Conservation (phyloP, 164 flowering plant genomes). For the Tetrastigma voinierianum region DNA sequence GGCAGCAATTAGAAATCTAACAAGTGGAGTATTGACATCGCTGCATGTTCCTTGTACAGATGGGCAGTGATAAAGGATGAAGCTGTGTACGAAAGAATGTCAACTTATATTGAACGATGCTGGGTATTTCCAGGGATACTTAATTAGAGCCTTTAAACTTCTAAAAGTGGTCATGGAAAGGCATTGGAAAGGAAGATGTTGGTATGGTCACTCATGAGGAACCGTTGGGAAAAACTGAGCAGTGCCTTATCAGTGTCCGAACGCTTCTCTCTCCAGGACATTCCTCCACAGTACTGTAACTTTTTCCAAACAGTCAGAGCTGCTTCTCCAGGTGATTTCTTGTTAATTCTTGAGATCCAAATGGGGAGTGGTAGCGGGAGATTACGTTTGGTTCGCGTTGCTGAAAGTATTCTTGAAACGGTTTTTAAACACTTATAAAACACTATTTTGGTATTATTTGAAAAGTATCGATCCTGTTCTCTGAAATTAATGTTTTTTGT, state of each 20-base stretch:
- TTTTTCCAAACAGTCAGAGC: conserved; percentile 38
- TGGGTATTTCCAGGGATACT: conserved; percentile 55
- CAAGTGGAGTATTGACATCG: not conserved
- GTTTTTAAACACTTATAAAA: too few relatives aligned
- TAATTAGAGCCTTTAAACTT: conserved; percentile 60
- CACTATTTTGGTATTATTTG: too few relatives aligned
- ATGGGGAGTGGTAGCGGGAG: too few relatives aligned
- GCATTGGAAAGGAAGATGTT: conserved; percentile 39
- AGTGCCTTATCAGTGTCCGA: conserved; percentile 30
- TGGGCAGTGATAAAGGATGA: conserved; percentile 80
- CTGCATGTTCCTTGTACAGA: conserved; percentile 29
- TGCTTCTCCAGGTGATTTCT: conserved; percentile 58
- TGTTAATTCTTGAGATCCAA: too few relatives aligned
- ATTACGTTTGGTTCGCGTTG: too few relatives aligned
- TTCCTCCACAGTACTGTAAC: conserved; percentile 43
- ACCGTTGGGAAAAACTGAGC: conserved; percentile 50
- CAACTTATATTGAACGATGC: conserved; percentile 19
- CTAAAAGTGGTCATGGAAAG: conserved; percentile 35
- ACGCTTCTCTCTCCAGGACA: conserved; percentile 49
- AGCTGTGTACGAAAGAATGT: conserved; percentile 43
- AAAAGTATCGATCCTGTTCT: too few relatives aligned
- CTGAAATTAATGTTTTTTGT: too few relatives aligned
- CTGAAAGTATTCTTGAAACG: too few relatives aligned
- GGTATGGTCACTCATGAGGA: conserved; percentile 44
- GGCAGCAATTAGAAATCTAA: not conserved